These are phyloP conservation scores for Friedmanniomyces simplex DNA, from an alignment of 495 filamentous ascomycete genomes.

Conservation along the genomic window DNA sequence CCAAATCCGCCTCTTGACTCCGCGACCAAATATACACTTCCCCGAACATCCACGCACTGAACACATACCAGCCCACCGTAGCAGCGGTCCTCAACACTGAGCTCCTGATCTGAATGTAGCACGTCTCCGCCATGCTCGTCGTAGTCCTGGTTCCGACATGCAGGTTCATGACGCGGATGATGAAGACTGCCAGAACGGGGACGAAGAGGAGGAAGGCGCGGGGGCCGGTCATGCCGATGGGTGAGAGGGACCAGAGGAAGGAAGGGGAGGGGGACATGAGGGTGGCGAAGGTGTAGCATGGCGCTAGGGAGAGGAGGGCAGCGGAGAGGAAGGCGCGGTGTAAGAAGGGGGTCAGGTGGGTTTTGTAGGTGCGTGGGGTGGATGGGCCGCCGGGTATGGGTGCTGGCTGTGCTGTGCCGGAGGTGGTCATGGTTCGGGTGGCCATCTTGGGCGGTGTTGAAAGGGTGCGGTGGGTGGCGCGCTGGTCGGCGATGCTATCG, in stretches of 20 bases:
- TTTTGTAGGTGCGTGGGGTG: constrained; percentile 56
- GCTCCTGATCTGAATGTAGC: constrained; percentile 34
- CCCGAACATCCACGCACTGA: constrained; percentile 71
- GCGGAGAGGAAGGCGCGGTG: constrained; percentile 78
- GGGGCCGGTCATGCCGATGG: constrained; percentile 29
- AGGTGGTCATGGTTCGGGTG: neutral
- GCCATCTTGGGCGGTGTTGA: constrained; percentile 30
- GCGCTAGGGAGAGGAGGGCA: constrained; percentile 49
- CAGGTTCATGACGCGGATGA: constrained; percentile 77
- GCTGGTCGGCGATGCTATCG: neutral
- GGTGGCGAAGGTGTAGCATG: constrained; percentile 68
- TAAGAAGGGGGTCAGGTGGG: constrained; percentile 79
- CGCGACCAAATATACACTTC: constrained; percentile 73
- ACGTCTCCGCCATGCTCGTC: constrained; percentile 52
- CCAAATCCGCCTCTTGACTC: constrained; percentile 51
- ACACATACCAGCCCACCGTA: constrained; percentile 38
- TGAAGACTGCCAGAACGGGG: constrained; percentile 53
- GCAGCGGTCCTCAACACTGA: constrained; percentile 37
- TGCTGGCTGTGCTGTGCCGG: neutral
- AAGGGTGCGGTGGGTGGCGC: neutral
- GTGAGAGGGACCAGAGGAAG: constrained; percentile 13
- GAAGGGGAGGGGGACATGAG: constrained; percentile 33
- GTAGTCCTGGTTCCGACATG: constrained; percentile 67
- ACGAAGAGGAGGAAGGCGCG: constrained; percentile 66
- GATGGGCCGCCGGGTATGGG: neutral